Evolutionary conservation across 306 rosid genomes (phyloP), one percentile per base, ranked within the genome.

Genomic region (Cucurbita ficifolia): DNA sequence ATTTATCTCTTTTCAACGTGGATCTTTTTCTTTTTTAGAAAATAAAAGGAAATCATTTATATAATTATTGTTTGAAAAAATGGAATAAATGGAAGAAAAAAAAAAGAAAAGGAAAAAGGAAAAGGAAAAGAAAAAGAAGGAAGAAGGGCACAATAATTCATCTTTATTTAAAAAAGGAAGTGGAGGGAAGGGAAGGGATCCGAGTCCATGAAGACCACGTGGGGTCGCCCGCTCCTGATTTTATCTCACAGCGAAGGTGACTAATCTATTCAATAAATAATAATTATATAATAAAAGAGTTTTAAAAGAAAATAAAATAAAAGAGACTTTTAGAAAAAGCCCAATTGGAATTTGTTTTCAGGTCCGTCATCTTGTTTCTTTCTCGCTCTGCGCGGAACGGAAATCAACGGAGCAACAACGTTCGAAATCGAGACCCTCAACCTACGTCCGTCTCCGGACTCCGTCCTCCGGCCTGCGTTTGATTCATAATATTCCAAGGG

Each of bases 281-380:
- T 29, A 29, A 29, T 29, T 2, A 29, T 29, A 29, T 29, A 29
- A 29, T 29, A 60, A 12, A 52, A 62, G 17, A 7, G 13, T 69
- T 50, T 24, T 24, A 73, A 75, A 74, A 35, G 33, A 59, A 13
- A 29, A 60, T 4, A 59, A 29, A 49, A 36, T 9, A 63, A 75
- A 61, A 33, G 35, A 75, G 50, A 57, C 43, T 74, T 70, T 46
- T 38, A 71, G 76, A 78, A 81, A 81, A 83, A 69, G 39, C 79
- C 78, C 64, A 51, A 88, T 76, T 88, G 89, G 77, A 84, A 58
- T 79, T 60, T 8, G 51, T 53, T 76, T 87, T 90, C 85, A 75
- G 73, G 48, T 90, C 96, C 90, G 90, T 60, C 45, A 14, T 68
- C 79, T 49, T 10, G 52, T 54, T 42, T 54, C 62, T 11, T 38